Percentiles rank a stretch among this genome's conserved stretches.
Evolutionary conservation across 371 early-diverging fungal genomes (phyloP).

Genomic region (Umbelopsis sp.): DNA sequence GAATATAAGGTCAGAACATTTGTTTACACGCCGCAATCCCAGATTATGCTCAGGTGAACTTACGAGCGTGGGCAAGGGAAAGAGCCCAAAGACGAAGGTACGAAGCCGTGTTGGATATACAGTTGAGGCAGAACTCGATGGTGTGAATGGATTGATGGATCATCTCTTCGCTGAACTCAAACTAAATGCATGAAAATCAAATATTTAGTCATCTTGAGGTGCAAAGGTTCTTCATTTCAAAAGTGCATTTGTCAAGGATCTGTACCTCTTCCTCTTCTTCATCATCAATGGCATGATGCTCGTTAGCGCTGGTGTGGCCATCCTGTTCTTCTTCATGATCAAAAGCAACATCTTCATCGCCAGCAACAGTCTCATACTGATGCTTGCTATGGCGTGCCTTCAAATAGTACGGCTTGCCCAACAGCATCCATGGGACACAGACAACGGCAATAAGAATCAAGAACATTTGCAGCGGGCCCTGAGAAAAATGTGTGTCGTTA

Average conservation of each 20-base stretch:
- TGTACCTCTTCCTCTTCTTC: conserved; percentile 61
- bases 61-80: conserved; percentile 98
- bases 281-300: conserved; percentile 25
- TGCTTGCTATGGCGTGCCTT: conserved; percentile 83
- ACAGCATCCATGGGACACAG: conserved; percentile 99
- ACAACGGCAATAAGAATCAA: conserved; percentile 87
- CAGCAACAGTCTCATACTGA: conserved; percentile 62
- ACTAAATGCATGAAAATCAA: conserved; percentile 48
- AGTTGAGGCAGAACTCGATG: conserved; percentile 98
- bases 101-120: conserved; percentile 99
- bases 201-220: neutral
- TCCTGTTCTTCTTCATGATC: conserved; percentile 39
- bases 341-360: conserved; percentile 43
- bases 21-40: neutral
- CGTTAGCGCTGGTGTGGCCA: conserved; percentile 27
- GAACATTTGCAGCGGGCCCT: conserved; percentile 84
- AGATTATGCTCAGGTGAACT: conserved; percentile 19
- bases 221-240: neutral
- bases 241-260: conserved; percentile 22
- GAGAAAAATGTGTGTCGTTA: neutral
- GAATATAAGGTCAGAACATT: neutral
- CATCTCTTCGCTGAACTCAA: conserved; percentile 94
- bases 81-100: conserved; percentile 99
- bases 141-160: conserved; percentile 99
- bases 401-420: conserved; percentile 92